Evolutionary conservation across 306 rosid genomes (phyloP).

Genomic region (Inga leiocalycina): DNA sequence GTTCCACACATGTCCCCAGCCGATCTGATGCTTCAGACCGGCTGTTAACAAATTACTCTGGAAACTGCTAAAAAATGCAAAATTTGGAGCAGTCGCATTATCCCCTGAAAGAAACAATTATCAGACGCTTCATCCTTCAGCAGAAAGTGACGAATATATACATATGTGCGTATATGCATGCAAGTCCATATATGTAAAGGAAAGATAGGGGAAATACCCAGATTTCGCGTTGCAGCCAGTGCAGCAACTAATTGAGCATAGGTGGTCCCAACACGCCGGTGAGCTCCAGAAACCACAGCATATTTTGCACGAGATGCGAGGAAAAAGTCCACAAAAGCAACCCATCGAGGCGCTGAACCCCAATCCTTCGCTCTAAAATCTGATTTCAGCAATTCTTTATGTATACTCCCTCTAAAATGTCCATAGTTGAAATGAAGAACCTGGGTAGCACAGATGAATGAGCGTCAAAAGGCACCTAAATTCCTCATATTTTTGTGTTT

Average conservation of each 20-base stretch:
- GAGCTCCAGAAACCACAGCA: conserved; percentile 90
- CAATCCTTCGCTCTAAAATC: conserved; percentile 91
- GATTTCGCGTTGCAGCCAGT: conserved; percentile 77
- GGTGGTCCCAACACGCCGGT: conserved; percentile 92
- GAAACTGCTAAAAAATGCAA: conserved; percentile 81
- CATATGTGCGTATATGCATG: not conserved
- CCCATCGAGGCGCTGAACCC: conserved; percentile 99
- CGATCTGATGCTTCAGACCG: conserved; percentile 82
- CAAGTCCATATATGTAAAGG: not conserved
- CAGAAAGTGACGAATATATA: not conserved
- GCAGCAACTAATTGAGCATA: conserved; percentile 96
- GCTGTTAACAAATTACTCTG: conserved; percentile 72
- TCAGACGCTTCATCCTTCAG: conserved; percentile 26
- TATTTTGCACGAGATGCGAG: conserved; percentile 85
- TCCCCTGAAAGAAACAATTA: conserved; percentile 51
- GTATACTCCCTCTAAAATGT: conserved; percentile 70
- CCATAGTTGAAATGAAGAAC: conserved; percentile 89
- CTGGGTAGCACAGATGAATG: conserved; percentile 40
- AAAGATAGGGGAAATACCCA: conserved; percentile 45
- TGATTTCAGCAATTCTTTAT: conserved; percentile 48
- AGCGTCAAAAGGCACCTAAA: conserved; percentile 15
- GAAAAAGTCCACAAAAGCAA: conserved; percentile 96
- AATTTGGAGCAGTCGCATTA: conserved; percentile 53
- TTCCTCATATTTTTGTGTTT: not conserved
- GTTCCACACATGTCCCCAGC: conserved; percentile 99